Conservation (phyloP, 1,284 basidiomycete genomes). For the Cerioporus squamosus region DNA sequence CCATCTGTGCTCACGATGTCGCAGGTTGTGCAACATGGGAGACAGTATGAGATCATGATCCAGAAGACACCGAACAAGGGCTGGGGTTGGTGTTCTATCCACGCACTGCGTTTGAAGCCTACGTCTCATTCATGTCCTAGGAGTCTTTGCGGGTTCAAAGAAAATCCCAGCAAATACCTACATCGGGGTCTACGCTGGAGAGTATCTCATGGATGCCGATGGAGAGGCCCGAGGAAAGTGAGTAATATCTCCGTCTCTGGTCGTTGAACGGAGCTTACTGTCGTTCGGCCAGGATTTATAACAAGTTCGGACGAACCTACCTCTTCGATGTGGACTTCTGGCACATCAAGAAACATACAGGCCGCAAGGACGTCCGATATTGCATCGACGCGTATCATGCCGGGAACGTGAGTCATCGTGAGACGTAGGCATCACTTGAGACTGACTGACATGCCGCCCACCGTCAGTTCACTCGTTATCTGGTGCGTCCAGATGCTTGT, state of each 20-base stretch:
- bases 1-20: not conserved
- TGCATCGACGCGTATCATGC: slow-evolving; percentile 86
- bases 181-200: slow-evolving; percentile 86
- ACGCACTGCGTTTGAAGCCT: not conserved
- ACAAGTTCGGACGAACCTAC: slow-evolving; percentile 81
- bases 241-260: slow-evolving; percentile 32
- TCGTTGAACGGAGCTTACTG: not conserved
- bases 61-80: slow-evolving; percentile 76
- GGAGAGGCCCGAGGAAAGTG: slow-evolving; percentile 71
- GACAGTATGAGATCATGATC: slow-evolving; percentile 65
- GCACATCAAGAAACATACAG: slow-evolving; percentile 50
- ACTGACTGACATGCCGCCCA: not conserved
- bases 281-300: slow-evolving; percentile 63
- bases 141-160: slow-evolving; percentile 66
- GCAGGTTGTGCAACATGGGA: slow-evolving; percentile 84
- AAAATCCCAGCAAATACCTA: slow-evolving; percentile 74
- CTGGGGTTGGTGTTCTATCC: slow-evolving; percentile 68
- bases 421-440: slow-evolving; percentile 10
- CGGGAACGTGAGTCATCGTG: slow-evolving; percentile 71
- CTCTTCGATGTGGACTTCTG: slow-evolving; percentile 84
- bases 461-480: slow-evolving; percentile 67
- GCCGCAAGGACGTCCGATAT: slow-evolving; percentile 44
- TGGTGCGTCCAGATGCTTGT: slow-evolving; percentile 44
- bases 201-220: slow-evolving; percentile 73
- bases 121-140: slow-evolving; percentile 38